These are phyloP conservation scores for Candida silvicultrix DNA, from an alignment of 805 yeast species.

Conservation along the genomic window DNA sequence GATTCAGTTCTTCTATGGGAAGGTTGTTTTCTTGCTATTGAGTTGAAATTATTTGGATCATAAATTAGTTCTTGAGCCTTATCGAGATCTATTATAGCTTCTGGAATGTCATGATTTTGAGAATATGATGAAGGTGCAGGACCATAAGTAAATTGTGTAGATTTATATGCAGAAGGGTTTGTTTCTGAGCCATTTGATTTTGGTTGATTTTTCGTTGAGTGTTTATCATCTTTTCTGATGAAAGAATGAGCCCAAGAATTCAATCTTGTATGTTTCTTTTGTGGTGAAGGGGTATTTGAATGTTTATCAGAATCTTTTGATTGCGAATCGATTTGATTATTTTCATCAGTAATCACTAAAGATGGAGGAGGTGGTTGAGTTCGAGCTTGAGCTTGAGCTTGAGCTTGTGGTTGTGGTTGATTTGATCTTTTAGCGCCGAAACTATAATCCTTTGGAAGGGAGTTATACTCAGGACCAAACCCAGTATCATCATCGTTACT, in stretches of 20 bases:
- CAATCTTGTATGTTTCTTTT: conserved; percentile 26
- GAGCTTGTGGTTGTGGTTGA: neutral
- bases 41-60: conserved; percentile 15
- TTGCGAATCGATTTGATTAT: neutral
- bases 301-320: neutral
- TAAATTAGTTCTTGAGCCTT: conserved; percentile 37
- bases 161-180: conserved; percentile 10
- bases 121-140: conserved; percentile 18
- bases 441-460: conserved; percentile 1
- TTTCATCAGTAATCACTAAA: conserved; percentile 10
- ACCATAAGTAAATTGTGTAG: conserved; percentile 4
- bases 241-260: conserved; percentile 34
- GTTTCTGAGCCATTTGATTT: too few species aligned
- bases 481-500: neutral
- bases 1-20: conserved; percentile 49
- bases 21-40: conserved; percentile 25
- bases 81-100: conserved; percentile 52
- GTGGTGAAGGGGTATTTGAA: conserved; percentile 14
- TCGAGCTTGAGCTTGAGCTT: too few species aligned
- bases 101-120: conserved; percentile 30
- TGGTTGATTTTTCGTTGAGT: too few species aligned
- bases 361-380: conserved; percentile 3
- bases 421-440: neutral
- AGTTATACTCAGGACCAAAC: neutral
- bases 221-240: conserved; percentile 10